A percentile compares a stretch with the other conserved stretches of the same genome.
Evolutionary conservation across 352 stramenopile species (phyloP).

Genomic region (Globisporangium sylvaticum): DNA sequence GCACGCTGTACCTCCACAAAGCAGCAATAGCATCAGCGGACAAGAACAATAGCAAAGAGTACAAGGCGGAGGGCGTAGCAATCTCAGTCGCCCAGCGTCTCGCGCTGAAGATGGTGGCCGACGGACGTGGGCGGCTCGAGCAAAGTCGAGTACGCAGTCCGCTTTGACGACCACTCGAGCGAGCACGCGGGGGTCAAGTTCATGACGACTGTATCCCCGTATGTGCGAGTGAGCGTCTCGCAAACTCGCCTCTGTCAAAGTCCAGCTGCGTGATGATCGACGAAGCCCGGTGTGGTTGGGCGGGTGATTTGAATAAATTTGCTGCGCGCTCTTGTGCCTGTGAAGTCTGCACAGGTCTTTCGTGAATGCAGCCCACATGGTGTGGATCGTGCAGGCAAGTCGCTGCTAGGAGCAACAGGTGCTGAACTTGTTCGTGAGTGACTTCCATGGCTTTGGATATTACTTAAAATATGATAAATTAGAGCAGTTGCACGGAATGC

Average conservation of each 20-base stretch:
- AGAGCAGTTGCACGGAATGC: no score
- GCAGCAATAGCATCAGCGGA: constrained; percentile 20
- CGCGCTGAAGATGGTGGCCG: constrained; percentile 94
- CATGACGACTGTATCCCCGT: constrained; percentile 77
- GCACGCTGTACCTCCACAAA: constrained; percentile 60
- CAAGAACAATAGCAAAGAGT: not conserved
- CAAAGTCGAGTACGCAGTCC: constrained; percentile 94
- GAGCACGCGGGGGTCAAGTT: constrained; percentile 75
- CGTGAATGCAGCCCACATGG: no score
- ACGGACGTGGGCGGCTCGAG: constrained; percentile 26
- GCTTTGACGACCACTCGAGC: constrained; percentile 93
- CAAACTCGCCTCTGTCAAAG: constrained; percentile 58
- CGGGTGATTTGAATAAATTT: no score
- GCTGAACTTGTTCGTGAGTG: no score
- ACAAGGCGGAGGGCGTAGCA: constrained; percentile 34
- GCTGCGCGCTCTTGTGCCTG: no score
- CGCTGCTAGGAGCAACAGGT: no score
- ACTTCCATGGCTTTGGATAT: no score
- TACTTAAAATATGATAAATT: no score
- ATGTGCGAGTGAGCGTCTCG: constrained; percentile 75
- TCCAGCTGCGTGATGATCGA: constrained; percentile 93
- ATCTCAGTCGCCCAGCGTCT: constrained; percentile 96
- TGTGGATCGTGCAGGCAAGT: no score
- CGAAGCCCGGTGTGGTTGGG: constrained; percentile 89
- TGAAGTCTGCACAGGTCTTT: no score